A percentile compares a stretch with the other conserved stretches of the same genome.
These are phyloP conservation scores for Sabuloglossum arenarium DNA, from an alignment of 495 filamentous ascomycete genomes.

Conservation along the genomic window DNA sequence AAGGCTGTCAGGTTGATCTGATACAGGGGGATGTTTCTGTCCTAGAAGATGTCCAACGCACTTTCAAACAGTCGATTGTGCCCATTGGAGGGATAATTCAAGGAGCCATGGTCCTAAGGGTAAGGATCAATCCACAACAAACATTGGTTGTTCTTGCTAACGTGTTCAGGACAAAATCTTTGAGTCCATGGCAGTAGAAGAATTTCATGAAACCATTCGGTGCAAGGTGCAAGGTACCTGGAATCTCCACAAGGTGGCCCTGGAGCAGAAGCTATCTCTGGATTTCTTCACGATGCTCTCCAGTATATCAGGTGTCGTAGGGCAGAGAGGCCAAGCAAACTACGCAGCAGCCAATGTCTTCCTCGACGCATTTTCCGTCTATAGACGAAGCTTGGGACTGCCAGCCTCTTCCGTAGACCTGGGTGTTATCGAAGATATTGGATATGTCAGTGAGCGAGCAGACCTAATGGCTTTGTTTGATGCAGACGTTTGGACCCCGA, in stretches of 20 bases:
- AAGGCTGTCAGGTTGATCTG: conserved; percentile 13
- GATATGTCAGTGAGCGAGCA: too few species aligned
- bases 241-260: conserved; percentile 19
- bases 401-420: not conserved
- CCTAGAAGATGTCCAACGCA: conserved; percentile 4
- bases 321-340: conserved; percentile 17
- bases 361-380: conserved; percentile 18
- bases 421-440: too few species aligned
- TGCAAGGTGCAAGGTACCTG: conserved; percentile 24
- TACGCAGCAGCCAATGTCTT: conserved; percentile 21
- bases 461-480: too few species aligned
- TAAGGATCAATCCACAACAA: not conserved
- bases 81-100: conserved; percentile 26
- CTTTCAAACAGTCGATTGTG: conserved; percentile 15
- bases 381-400: conserved; percentile 13
- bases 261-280: conserved; percentile 10
- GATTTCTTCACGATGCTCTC: conserved; percentile 23
- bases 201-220: conserved; percentile 17
- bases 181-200: conserved; percentile 16
- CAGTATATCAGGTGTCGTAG: conserved; percentile 19
- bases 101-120: conserved; percentile 20
- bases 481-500: too few species aligned
- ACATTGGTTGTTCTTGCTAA: not conserved
- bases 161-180: conserved; percentile 17
- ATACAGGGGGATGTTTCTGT: conserved; percentile 11